Base-by-base conservation (phyloP, 2,329 filamentous ascomycete species). In the Raffaelea albimanens region DNA sequence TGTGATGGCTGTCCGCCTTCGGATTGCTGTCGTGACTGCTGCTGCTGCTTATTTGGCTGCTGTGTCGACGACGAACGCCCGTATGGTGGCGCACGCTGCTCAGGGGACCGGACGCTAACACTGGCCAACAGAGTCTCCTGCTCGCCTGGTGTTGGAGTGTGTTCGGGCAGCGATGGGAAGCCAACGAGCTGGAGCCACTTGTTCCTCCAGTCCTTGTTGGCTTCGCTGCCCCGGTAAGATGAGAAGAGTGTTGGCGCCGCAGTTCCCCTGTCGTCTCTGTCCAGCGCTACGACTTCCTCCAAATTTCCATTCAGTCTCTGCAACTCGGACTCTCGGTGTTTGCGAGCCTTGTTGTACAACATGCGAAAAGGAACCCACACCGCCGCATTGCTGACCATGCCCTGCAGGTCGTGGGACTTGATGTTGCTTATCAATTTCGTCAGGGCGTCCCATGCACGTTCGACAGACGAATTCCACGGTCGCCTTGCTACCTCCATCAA, bases 291-390 rank as follows among this genome's bases (percentile, higher is more conserved):
- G 2, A 73, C 73, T 14, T 72, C 75, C 5, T 70, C 66, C 0
- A 68, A 70, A 36, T 79, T 64, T 1, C 62, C 62, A 20, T 66
- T 67, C 19, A 80, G 63, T 1, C 75, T 68, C 10, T 59, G 56
- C 11, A 80, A 62, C 56, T 80, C 76, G 0, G 66, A 61, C 8
- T 70, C 68, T 5, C 77, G 69, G 50, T 79, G 72, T 49, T 65
- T 69, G 38, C 65, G 67, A 0, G 76, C 75, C 52, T 73, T 73
- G 45, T 69, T 55, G 55, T 76, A 76, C 1, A 81, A 65, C 52
- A 72, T 77, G 42, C 70, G 69, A 43, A 81, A 61, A 0, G 76
- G 75, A 40, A 76, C 56, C 63, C 75, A 75, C 3, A 78, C 69
- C 1, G 70, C 69, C 10, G 68, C 63, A 38, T 74, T 68, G 49